A percentile compares a stretch with the other conserved stretches of the same genome.
These are phyloP conservation scores for Peronospora belbahrii DNA, from an alignment of 352 stramenopile genomes.

Conservation along the genomic window DNA sequence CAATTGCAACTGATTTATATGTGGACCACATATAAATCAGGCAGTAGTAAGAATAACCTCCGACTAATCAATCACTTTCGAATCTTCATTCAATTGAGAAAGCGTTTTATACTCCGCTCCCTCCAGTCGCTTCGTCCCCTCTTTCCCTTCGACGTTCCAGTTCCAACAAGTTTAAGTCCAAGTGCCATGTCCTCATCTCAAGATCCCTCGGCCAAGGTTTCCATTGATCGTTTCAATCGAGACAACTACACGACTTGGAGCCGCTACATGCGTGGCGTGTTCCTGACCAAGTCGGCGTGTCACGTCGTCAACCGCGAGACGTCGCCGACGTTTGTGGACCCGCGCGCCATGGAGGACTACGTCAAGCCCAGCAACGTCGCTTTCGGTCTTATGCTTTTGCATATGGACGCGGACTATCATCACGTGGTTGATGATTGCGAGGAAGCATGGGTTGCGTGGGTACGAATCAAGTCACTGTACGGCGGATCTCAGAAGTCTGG, in stretches of 20 bases:
- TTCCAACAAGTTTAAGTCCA: conserved; percentile 11
- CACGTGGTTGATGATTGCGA: conserved; percentile 19
- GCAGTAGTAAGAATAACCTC: too few species aligned
- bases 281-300: background rate
- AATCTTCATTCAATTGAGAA: too few species aligned
- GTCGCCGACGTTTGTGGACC: background rate
- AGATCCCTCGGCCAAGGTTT: conserved; percentile 4
- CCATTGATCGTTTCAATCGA: conserved; percentile 5
- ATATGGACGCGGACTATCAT: conserved; percentile 20
- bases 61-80: too few species aligned
- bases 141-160: background rate
- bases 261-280: background rate
- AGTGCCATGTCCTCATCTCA: conserved; percentile 14
- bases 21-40: too few species aligned
- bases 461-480: conserved; percentile 5
- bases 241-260: conserved; percentile 6
- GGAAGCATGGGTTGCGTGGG: conserved; percentile 19
- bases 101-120: too few species aligned
- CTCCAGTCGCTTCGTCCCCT: too few species aligned
- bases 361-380: conserved; percentile 20
- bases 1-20: too few species aligned
- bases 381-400: conserved; percentile 21
- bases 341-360: conserved; percentile 9
- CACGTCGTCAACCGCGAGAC: background rate
- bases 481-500: conserved; percentile 10